phyloP scores from a whole-genome alignment of 1,284 basidiomycete genomes.

The Rugosomyces carneus region DNA sequence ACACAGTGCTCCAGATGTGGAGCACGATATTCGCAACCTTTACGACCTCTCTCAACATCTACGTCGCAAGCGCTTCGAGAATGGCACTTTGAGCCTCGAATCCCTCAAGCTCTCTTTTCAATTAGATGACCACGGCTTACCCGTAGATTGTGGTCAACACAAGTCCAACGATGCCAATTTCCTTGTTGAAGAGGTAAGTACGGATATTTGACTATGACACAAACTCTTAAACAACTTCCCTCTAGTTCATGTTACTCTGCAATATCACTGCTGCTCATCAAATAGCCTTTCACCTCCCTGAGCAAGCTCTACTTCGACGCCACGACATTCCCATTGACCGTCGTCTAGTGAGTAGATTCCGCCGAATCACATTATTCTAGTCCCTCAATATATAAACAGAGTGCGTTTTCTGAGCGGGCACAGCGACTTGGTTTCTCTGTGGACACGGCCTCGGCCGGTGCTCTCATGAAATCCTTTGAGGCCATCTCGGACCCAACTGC shows the following conservation, averaged over 20 bases:
- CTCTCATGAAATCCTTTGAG: constrained; percentile 81
- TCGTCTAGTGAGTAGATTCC: constrained; percentile 54
- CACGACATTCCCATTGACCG: constrained; percentile 93
- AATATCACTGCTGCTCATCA: constrained; percentile 91
- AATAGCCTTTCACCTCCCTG: constrained; percentile 89
- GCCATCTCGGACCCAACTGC: constrained; percentile 69
- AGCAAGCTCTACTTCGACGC: constrained; percentile 90
- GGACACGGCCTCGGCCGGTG: constrained; percentile 75
- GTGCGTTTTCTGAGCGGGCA: constrained; percentile 74
- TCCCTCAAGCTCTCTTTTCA: constrained; percentile 73
- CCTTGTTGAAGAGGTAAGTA: constrained; percentile 81
- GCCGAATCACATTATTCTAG: neutral
- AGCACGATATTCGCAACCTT: constrained; percentile 72
- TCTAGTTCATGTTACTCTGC: constrained; percentile 87
- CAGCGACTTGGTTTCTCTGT: constrained; percentile 79
- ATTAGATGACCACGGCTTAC: constrained; percentile 80
- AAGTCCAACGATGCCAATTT: constrained; percentile 69
- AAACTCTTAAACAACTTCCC: neutral
- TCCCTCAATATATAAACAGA: constrained; percentile 35
- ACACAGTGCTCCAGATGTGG: constrained; percentile 57
- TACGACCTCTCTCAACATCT: constrained; percentile 71
- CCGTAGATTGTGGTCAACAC: constrained; percentile 72
- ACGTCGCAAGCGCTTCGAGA: constrained; percentile 70
- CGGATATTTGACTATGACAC: neutral
- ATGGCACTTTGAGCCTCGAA: constrained; percentile 75